Conservation (phyloP, 768 basidiomycete genomes). For the Chlorophyllum brunneum region DNA sequence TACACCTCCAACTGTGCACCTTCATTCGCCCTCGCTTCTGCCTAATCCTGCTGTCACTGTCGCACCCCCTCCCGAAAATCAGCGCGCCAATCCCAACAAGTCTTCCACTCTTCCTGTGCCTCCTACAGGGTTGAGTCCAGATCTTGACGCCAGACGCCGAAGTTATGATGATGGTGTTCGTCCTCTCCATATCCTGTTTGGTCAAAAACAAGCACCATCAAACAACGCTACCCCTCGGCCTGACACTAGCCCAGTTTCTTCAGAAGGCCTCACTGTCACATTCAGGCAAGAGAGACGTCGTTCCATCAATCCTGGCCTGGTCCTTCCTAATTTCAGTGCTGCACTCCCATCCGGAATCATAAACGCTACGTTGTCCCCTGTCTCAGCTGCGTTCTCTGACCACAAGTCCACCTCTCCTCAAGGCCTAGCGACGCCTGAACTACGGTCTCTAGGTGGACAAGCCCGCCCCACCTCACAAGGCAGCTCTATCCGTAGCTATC, state of each 20-base stretch:
- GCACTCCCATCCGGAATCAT: constrained; percentile 18
- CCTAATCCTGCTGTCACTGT: constrained; percentile 31
- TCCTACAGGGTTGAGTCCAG: constrained; percentile 16
- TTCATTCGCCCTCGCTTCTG: constrained; percentile 2
- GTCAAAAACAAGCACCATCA: constrained; percentile 21
- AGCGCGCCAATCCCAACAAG: constrained; percentile 24
- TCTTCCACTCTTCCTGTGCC: constrained; percentile 40
- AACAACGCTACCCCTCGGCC: constrained; percentile 12
- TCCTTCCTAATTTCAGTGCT: constrained; percentile 29
- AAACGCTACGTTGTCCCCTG: constrained; percentile 28
- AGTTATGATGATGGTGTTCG: constrained; percentile 45
- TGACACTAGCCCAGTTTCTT: constrained; percentile 15
- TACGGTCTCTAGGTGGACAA: neutral
- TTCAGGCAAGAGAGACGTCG: constrained; percentile 41
- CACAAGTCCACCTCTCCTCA: constrained; percentile 22
- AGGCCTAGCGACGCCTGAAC: constrained; percentile 21
- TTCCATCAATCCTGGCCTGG: constrained; percentile 45
- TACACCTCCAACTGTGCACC: constrained; percentile 7
- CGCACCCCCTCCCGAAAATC: constrained; percentile 29
- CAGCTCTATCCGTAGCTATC: constrained; percentile 24
- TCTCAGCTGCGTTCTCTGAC: constrained; percentile 24
- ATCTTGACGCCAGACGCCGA: constrained; percentile 29
- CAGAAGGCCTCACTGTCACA: constrained; percentile 32
- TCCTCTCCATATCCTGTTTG: constrained; percentile 34
- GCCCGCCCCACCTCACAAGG: constrained; percentile 29